Percentiles rank a stretch among this genome's conserved stretches.
Conservation (phyloP, 1,284 basidiomycete species). For the Malassezia dermatis region DNA sequence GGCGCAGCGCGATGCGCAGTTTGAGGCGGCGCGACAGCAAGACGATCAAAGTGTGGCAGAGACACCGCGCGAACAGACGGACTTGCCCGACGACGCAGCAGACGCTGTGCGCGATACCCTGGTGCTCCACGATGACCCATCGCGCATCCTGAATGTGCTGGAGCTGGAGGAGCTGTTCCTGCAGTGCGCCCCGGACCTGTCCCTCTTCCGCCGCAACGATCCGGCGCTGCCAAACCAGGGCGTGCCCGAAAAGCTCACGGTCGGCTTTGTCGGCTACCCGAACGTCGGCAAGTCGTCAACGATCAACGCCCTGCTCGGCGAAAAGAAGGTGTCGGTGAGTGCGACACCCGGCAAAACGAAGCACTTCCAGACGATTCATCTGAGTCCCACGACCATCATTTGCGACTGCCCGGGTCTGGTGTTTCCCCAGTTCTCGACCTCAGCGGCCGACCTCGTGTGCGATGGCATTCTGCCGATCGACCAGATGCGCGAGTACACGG, state of each 20-base stretch:
- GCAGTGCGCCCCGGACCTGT: conserved; percentile 64
- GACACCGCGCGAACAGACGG: conserved; percentile 51
- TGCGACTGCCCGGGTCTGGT: conserved; percentile 98
- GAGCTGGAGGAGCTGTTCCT: conserved; percentile 83
- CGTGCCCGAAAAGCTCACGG: conserved; percentile 53
- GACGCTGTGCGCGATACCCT: conserved; percentile 7
- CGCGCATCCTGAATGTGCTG: conserved; percentile 69
- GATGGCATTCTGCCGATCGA: conserved; percentile 97
- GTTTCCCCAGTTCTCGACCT: conserved; percentile 74
- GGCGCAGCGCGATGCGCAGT: conserved; percentile 52
- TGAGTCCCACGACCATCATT: conserved; percentile 76
- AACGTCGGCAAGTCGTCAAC: conserved; percentile 48
- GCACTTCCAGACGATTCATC: conserved; percentile 94
- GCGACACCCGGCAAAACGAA: conserved; percentile 70
- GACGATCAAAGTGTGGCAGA: conserved; percentile 36
- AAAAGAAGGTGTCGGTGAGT: conserved; percentile 47
- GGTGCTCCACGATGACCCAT: conserved; percentile 56
- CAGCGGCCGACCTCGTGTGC: conserved; percentile 78
- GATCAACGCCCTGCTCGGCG: conserved; percentile 46
- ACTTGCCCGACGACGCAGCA: conserved; percentile 40
- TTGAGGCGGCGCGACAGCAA: conserved; percentile 45
- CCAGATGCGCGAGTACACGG: conserved; percentile 89
- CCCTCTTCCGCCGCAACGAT: conserved; percentile 48
- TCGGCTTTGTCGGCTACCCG: conserved; percentile 62
- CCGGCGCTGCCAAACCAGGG: conserved; percentile 4